phyloP scores from a whole-genome alignment of 208 protist species.

The Crithidia fasciculata region DNA sequence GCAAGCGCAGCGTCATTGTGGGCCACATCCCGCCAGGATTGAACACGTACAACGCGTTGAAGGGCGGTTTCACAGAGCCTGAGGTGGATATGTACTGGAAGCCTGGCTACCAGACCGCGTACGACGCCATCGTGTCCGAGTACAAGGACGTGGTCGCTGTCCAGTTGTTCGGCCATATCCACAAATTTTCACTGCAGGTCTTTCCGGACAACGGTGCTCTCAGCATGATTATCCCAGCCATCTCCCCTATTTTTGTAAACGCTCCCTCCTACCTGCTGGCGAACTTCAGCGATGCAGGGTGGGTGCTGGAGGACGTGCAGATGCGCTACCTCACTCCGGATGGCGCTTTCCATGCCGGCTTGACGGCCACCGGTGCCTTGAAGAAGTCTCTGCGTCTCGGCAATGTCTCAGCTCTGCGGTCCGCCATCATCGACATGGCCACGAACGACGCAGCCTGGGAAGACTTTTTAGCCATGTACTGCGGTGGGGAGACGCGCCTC shows the following conservation, averaged over 20 bases:
- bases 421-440: conserved; percentile 21
- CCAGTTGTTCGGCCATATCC: conserved; percentile 82
- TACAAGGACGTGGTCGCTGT: conserved; percentile 48
- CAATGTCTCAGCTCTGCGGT: too few species aligned
- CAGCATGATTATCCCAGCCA: conserved; percentile 61
- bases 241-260: conserved; percentile 74
- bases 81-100: conserved; percentile 74
- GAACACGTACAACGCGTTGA: conserved; percentile 18
- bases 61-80: conserved; percentile 30
- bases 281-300: conserved; percentile 38
- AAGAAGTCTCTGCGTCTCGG: too few species aligned
- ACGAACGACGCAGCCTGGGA: conserved; percentile 47
- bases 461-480: conserved; percentile 48
- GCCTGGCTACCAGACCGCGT: conserved; percentile 50
- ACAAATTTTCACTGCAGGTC: conserved; percentile 64
- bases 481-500: conserved; percentile 37
- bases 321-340: conserved; percentile 54
- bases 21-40: conserved; percentile 77
- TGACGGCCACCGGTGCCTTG: not conserved
- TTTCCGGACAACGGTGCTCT: conserved; percentile 21
- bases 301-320: conserved; percentile 39
- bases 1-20: conserved; percentile 74
- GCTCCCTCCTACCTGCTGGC: conserved; percentile 75
- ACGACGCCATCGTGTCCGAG: conserved; percentile 51
- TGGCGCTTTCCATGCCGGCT: conserved; percentile 42